Evolutionary conservation across 208 protist genomes (phyloP), one percentile per base, ranked within the genome.

Genomic region (Porcisia hertigi): DNA sequence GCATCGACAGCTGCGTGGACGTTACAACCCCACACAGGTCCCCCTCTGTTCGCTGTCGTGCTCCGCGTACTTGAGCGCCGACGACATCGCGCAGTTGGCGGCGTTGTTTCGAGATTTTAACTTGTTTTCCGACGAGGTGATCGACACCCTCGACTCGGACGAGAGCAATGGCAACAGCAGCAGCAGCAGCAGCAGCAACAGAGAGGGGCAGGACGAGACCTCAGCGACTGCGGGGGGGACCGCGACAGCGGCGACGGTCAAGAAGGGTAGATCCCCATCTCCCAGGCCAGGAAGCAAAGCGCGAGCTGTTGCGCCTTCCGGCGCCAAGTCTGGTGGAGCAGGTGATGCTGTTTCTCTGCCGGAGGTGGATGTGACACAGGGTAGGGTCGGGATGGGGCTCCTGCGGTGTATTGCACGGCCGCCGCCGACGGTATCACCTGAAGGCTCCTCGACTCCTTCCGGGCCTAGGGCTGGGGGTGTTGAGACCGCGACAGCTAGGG

Each of bases 11-110:
- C 81, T 93, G 62, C 74, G 85, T 58, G 88, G 85, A 5, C 90
- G 92, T 30, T 96, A 96, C 80, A 77, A 93, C 62, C 90, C 92
- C 1, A 85, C 86, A 25, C 90, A 96, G 65, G 79, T 92, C 2
- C 85, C 90, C 11, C 88, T 91, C 39, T 85, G 86, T 14, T 76
- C 86, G n/a, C 75, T 94, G 0, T 79, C 85, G 7, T 96, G 90
- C 71, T 77, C 84, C 9, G 63, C 73, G 20, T 85, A 87, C 70
- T 69, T 96, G n/a, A 79, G 80, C 53, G 86, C 77, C 0, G 73
- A 83, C 25, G 85, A 96, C 62, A 78, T 96, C 8, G 75, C 66
- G 55, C 63, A 75, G 71, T 79, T 93, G 12, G 83, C 85, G 7
- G 16, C 49, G 4, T 20, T 93, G 11, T 93, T 91, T 52, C 75